Evolutionary conservation across 306 rosid species (phyloP), one percentile per base, ranked within the genome.

Genomic region (Cyamopsis tetragonoloba): DNA sequence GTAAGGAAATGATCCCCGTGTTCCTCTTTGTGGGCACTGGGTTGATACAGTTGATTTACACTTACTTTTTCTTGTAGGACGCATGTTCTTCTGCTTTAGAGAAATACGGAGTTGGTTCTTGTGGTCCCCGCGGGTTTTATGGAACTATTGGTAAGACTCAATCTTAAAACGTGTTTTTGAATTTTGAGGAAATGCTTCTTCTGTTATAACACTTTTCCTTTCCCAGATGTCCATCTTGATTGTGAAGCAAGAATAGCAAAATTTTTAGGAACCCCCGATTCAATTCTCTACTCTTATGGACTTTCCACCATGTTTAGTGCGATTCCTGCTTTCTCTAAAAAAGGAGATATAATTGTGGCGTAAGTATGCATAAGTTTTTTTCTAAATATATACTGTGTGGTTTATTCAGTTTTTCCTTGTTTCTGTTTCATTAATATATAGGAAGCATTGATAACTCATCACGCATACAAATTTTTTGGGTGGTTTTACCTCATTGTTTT

Each of bases 121-220:
- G 99, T 66, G 99, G 99, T 78, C 99, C 99, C 68, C 99, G 99
- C 66, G 96, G 95, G 62, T 95, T 95, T 81, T 95, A 95, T 79
- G 99, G 97, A 73, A 90, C 95, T 57, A 88, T 95, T 38, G 97
- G 99, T 90, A 83, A 73, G 86, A 18, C 37, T 66, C 75, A 22
- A 47, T 72, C 51, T 64, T 77, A 42, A 57, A 49, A 74, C 42
- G 63, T 42, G 34, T 66, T 70, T 41, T n/a, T 13, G 30, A 32
- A 51, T 70, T 41, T n/a, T 13, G 30, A 32, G 57, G 59, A 32
- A 48, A 72, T 57, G 34, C n/a, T 49, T 53, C 26, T 22, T 10
- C 38, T 74, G 51, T 69, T 59, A 50, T 9, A 18, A 65, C 50
- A 57, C 62, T 51, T 68, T 80, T 53, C 38, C 44, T 56, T 68